Evolutionary conservation across 768 basidiomycete genomes (phyloP).

Genomic region (Boletus fagicola): DNA sequence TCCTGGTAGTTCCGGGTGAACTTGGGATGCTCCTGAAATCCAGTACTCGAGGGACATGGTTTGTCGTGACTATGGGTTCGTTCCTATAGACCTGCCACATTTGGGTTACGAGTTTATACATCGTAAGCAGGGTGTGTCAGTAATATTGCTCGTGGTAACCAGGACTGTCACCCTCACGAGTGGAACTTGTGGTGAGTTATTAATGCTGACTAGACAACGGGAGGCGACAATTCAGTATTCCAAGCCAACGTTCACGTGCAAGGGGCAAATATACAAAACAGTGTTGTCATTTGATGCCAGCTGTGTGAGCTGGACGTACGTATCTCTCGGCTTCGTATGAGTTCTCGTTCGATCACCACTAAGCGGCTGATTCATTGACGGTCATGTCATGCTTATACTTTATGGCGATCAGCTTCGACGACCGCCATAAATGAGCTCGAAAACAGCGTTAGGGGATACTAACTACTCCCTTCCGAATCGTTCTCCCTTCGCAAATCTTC

Average conservation of each 20-base stretch:
- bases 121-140: conserved; percentile 1
- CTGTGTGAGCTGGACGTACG: neutral
- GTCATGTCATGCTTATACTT: neutral
- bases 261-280: neutral
- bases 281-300: neutral
- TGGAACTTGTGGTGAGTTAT: neutral
- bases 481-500: neutral
- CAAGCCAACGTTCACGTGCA: neutral
- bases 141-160: too few relatives aligned
- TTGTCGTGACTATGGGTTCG: neutral
- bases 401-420: neutral
- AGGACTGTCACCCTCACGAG: neutral
- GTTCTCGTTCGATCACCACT: neutral
- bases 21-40: neutral
- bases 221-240: neutral
- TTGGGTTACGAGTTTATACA: neutral
- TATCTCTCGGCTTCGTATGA: neutral
- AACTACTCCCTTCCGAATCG: neutral
- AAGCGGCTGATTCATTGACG: neutral
- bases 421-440: neutral
- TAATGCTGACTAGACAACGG: neutral
- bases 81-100: neutral
- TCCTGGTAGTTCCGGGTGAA: neutral
- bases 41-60: too few relatives aligned
- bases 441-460: neutral